Base-by-base conservation (phyloP, 2,329 filamentous ascomycete genomes). In the Scedosporium aurantiacum region DNA sequence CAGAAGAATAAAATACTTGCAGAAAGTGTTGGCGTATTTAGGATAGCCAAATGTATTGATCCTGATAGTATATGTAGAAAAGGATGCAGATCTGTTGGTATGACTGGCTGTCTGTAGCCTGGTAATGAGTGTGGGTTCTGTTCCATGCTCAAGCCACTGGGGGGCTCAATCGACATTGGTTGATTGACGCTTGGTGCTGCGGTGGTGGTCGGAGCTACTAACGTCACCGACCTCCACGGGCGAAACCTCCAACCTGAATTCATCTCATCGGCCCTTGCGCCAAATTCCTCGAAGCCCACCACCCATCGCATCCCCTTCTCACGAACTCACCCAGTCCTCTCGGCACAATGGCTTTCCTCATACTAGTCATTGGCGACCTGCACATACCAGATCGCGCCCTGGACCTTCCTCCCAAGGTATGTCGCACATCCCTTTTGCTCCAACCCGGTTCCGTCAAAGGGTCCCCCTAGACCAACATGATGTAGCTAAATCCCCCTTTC, bases 371-470 rank as follows among this genome's bases (percentile, higher is more conserved):
- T 68, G 91, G 91, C 73, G 91, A 96, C 78, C 84, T 96, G 61
- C 91, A 96, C 78, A 96, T 96, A 76, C 91, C 91, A 69, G 91
- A 96, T 75, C 83, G 91, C 73, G 91, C 91, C 68, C 86, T 94
- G 66, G 91, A 96, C 74, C 92, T 96, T 70, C 91, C 91, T 63
- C 82, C 88, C 74, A 96, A 96, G 86, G 91, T 91, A 80, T 67
- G 66, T 45, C 60, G 40, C 41, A 61, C 55, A 60, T 47, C 60
- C 28, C 27, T 7, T 5, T 7, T 3, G 7, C 27, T 28, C 27
- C 4, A 7, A n/a, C n/a, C n/a, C n/a, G n/a, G n/a, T n/a, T n/a
- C n/a, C n/a, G n/a, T n/a, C n/a, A n/a, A n/a, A n/a, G n/a, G n/a
- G n/a, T 27, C 60, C 32, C 18, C 45, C 59, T 21, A 41, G 40